phyloP scores from a whole-genome alignment of 2,329 filamentous ascomycete species.

The Paramyrothecium roridum region DNA sequence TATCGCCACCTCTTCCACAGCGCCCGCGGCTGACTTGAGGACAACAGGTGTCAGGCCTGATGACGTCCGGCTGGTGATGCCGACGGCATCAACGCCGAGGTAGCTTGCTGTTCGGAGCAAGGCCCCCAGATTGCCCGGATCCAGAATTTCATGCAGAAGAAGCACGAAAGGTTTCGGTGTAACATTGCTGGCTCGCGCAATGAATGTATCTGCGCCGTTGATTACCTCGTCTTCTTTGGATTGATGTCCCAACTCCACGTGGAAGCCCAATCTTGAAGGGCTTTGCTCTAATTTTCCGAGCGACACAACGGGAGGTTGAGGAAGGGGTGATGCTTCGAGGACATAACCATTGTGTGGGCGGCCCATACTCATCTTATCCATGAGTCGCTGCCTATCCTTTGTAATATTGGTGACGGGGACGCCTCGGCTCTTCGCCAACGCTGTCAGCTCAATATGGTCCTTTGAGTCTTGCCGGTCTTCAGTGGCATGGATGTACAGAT shows the following conservation, averaged over 20 bases:
- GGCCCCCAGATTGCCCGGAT: slow-evolving; percentile 86
- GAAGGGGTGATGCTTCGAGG: slow-evolving; percentile 81
- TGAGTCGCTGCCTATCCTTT: slow-evolving; percentile 60
- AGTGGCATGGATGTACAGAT: slow-evolving; percentile 71
- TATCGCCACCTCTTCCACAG: slow-evolving; percentile 74
- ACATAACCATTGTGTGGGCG: slow-evolving; percentile 89
- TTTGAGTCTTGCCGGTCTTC: slow-evolving; percentile 48
- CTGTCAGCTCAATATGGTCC: slow-evolving; percentile 40
- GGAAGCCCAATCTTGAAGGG: slow-evolving; percentile 47
- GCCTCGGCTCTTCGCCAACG: slow-evolving; percentile 43
- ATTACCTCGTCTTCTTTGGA: slow-evolving; percentile 69
- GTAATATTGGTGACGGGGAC: slow-evolving; percentile 57
- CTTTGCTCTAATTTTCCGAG: slow-evolving; percentile 49
- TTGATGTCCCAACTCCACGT: slow-evolving; percentile 61
- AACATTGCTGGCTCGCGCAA: slow-evolving; percentile 22
- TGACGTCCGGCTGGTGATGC: slow-evolving; percentile 69
- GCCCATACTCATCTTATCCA: slow-evolving; percentile 80
- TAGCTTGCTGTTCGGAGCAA: slow-evolving; percentile 88
- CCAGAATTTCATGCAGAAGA: slow-evolving; percentile 72
- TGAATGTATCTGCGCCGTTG: slow-evolving; percentile 64
- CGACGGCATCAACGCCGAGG: slow-evolving; percentile 82
- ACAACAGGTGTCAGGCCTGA: slow-evolving; percentile 73
- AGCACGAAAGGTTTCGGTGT: slow-evolving; percentile 65
- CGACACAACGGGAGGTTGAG: slow-evolving; percentile 62
- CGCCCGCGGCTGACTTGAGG: slow-evolving; percentile 85